Conservation (phyloP, 78 protist species). For the Cavenderia fasciculata region DNA sequence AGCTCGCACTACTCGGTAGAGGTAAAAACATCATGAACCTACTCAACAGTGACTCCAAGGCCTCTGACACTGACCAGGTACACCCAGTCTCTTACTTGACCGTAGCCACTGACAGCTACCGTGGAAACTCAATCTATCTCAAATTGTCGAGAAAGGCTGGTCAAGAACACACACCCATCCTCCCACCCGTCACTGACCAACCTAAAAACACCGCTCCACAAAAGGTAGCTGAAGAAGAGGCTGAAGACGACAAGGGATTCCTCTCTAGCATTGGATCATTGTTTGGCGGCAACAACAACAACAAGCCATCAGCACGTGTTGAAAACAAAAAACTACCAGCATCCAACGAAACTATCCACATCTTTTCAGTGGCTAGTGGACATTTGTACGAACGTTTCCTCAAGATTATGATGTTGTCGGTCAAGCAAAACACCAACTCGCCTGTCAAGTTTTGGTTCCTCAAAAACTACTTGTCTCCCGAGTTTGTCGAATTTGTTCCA, state of each 20-base stretch:
- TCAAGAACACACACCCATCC: conserved; percentile 23
- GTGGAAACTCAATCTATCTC: neutral
- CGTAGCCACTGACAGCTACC: conserved; percentile 10
- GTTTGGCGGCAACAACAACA: neutral
- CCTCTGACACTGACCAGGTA: neutral
- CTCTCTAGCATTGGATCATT: neutral
- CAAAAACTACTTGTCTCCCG: conserved; percentile 92
- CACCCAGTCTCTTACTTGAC: neutral
- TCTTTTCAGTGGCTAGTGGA: conserved; percentile 98
- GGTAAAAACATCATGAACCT: conserved; percentile 10
- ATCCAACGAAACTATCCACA: conserved; percentile 86
- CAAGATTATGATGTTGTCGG: conserved; percentile 96
- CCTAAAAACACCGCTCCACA: neutral
- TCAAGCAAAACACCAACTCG: conserved; percentile 79
- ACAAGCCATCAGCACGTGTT: neutral
- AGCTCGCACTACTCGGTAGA: conserved; percentile 44
- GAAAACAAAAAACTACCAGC: neutral
- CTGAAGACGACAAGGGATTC: neutral
- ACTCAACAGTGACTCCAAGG: neutral
- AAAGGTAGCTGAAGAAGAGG: neutral
- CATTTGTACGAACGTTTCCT: conserved; percentile 98
- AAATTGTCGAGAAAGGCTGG: conserved; percentile 9
- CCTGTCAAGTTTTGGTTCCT: conserved; percentile 98
- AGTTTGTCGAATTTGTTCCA: conserved; percentile 85
- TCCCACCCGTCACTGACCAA: conserved; percentile 40